These are phyloP conservation scores for Protomyces inouyei DNA, from an alignment of 1,139 yeast species.

Conservation along the genomic window DNA sequence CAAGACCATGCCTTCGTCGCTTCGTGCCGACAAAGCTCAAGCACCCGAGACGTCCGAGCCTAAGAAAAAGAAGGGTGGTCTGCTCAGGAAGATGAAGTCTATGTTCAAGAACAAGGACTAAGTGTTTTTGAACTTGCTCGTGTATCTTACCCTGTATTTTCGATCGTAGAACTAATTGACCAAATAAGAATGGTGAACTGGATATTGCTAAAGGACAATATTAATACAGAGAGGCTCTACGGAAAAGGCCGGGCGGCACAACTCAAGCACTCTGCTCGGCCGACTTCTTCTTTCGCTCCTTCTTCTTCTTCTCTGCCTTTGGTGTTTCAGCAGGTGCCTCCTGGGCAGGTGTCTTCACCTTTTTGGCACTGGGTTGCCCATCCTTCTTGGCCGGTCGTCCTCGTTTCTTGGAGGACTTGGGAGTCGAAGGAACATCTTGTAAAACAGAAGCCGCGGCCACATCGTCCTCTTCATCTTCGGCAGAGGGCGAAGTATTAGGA, in stretches of 20 bases:
- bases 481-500: background rate
- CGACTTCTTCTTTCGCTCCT: constrained; percentile 21
- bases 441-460: constrained; percentile 24
- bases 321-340: constrained; percentile 20
- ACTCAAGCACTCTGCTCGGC: background rate
- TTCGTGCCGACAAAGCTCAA: background rate
- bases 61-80: constrained; percentile 11
- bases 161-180: background rate
- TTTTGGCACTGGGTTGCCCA: background rate
- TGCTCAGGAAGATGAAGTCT: constrained; percentile 17
- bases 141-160: background rate
- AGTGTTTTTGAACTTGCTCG: background rate
- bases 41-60: background rate
- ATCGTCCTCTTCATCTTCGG: constrained; percentile 7
- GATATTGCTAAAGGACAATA: no score
- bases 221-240: no score
- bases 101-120: constrained; percentile 14
- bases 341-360: background rate
- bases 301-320: constrained; percentile 28
- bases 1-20: constrained; percentile 8
- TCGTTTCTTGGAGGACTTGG: constrained; percentile 8
- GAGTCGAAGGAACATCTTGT: background rate
- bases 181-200: no score
- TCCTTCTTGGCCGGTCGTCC: constrained; percentile 9
- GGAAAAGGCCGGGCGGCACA: no score